A percentile compares a stretch with the other conserved stretches of the same genome.
Conservation (phyloP, 495 filamentous ascomycete genomes). For the Opeltia flavorubescens region DNA sequence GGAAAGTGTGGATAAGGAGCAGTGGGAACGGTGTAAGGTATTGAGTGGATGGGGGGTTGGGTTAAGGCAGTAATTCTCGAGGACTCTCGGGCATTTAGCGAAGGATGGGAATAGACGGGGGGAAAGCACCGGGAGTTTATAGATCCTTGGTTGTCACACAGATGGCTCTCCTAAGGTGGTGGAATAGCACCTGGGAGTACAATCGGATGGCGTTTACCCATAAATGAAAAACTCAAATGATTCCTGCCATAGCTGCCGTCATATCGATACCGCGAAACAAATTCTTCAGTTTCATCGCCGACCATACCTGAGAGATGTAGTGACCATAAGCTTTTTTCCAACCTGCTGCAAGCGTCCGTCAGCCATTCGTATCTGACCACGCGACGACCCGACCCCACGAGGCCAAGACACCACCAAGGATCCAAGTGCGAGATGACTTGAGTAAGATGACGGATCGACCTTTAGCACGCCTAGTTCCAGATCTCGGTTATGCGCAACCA, state of each 20-base stretch:
- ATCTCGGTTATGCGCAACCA: too few species aligned
- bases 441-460: too few species aligned
- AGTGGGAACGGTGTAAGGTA: constrained; percentile 1
- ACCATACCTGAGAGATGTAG: too few species aligned
- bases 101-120: too few species aligned
- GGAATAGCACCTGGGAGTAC: too few species aligned
- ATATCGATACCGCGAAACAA: not conserved
- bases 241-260: too few species aligned
- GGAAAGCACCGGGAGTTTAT: too few species aligned
- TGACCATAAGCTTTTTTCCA: not conserved
- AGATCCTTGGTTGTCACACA: too few species aligned
- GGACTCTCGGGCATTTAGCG: not conserved
- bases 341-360: not conserved
- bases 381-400: not conserved
- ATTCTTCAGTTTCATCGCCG: not conserved
- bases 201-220: too few species aligned
- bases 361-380: not conserved
- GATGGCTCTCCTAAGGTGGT: too few species aligned
- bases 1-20: not conserved
- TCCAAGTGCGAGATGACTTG: not conserved
- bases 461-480: too few species aligned
- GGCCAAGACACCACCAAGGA: not conserved
- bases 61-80: not conserved
- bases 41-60: constrained; percentile 1
- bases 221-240: too few species aligned